phyloP scores from a whole-genome alignment of 176 grass and related monocot genomes.

The Avena atlantica region DNA sequence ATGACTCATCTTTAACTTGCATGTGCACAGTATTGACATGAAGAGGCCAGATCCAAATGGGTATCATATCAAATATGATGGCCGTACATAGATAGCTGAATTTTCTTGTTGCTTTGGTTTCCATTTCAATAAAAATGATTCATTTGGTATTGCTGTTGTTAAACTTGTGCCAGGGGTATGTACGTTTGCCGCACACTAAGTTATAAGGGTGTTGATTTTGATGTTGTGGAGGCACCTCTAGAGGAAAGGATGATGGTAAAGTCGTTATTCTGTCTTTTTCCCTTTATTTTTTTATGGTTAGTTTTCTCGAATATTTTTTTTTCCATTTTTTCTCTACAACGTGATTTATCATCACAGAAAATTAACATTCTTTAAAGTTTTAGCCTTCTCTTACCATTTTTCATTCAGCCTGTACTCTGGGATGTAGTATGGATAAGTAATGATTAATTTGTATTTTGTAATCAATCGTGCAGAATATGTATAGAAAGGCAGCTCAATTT shows the following conservation, averaged over 20 bases:
- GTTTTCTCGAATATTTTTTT: slow-evolving; percentile 15
- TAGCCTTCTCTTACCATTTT: slow-evolving; percentile 16
- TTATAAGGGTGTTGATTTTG: slow-evolving; percentile 87
- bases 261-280: slow-evolving; percentile 4
- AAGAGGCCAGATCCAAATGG: not conserved
- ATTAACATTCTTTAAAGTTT: slow-evolving; percentile 22
- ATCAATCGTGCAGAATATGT: slow-evolving; percentile 79
- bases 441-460: slow-evolving; percentile 13
- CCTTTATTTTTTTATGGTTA: slow-evolving; percentile 18
- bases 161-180: slow-evolving; percentile 73
- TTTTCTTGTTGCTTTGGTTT: not conserved
- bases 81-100: not conserved
- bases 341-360: slow-evolving; percentile 17
- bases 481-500: slow-evolving; percentile 88
- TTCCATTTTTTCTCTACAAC: slow-evolving; percentile 13
- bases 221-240: slow-evolving; percentile 82
- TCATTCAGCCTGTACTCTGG: slow-evolving; percentile 3
- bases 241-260: slow-evolving; percentile 98
- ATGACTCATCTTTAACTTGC: not conserved
- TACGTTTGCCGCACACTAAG: slow-evolving; percentile 94
- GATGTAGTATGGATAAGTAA: not conserved
- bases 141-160: slow-evolving; percentile 3
- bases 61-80: slow-evolving; percentile 3
- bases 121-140: not conserved
- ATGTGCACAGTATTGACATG: not conserved